Conservation (phyloP, 106 monocot species). For the Hemerocallis citrina region DNA sequence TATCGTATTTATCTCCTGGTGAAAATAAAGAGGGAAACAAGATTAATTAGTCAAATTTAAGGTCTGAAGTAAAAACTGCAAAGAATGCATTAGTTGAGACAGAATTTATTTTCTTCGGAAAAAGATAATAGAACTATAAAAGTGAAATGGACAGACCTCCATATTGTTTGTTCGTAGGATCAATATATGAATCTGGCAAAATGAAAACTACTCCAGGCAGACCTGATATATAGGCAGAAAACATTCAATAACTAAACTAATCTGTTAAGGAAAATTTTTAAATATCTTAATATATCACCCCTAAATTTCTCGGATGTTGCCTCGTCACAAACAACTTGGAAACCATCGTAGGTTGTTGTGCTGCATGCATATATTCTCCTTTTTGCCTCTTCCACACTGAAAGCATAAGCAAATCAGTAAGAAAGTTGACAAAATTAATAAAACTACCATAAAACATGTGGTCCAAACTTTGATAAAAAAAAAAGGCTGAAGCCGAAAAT, state of each 20-base stretch:
- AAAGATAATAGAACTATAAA: neutral
- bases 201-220: conserved; percentile 95
- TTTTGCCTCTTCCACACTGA: conserved; percentile 90
- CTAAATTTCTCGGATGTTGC: conserved; percentile 87
- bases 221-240: conserved; percentile 31
- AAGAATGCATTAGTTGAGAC: no score
- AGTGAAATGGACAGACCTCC: conserved; percentile 51
- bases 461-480: no score
- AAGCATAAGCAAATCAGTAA: neutral
- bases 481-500: no score
- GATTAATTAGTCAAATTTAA: neutral
- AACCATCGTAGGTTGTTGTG: conserved; percentile 87
- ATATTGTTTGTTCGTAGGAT: conserved; percentile 94
- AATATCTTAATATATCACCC: conserved; percentile 27
- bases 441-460: neutral
- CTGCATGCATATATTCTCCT: conserved; percentile 96
- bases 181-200: conserved; percentile 93
- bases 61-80: neutral
- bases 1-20: conserved; percentile 94
- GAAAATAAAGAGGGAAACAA: neutral
- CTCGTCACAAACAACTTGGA: conserved; percentile 72
- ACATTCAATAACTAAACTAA: neutral
- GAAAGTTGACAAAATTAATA: neutral
- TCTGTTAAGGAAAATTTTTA: neutral
- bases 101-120: neutral